Base-by-base conservation (phyloP, 176 grass and related monocot species). In the Areca catechu region DNA sequence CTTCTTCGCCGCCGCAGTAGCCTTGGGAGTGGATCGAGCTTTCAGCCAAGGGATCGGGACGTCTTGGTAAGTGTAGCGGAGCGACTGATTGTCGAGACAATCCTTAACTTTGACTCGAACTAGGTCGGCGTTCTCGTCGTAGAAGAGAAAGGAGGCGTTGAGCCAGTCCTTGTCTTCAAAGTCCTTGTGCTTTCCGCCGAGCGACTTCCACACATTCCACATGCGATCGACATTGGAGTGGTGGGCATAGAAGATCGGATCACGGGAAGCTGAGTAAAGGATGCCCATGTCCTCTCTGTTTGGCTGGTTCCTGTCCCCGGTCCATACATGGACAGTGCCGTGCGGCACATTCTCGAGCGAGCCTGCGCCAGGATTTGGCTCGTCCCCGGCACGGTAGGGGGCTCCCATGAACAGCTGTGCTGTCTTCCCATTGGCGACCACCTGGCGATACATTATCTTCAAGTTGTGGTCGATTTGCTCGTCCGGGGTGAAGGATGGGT, bases 111-210 rank as follows among this genome's bases (percentile, higher is more conserved):
- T 76, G 67, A 73, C 81, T 25, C 79, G 72, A 22, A 95, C 82
- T 4, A 62, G 62, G 54, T 86, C 82, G 0, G 81, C 81, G 1
- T 95, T 81, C 81, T 95, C 85, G 71, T 95, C 82, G 68, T 95
- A 95, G 85, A 95, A 95, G 16, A 76, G 62, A 76, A 95, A 95
- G 62, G 1, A 28, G 20, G 90, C 43, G 53, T 89, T 60, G 10
- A 95, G 82, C 90, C 90, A 95, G 76, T 95, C 90, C 1, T 37
- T 1, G 53, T 95, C 85, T 15, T 68, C 2, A 65, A 89, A 85
- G 77, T 75, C 73, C 20, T 14, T 15, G 74, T 76, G 69, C 49
- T 71, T 4, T 0, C 48, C 64, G 73, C 67, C 48, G n/a, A 77
- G 82, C 47, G 28, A 49, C 47, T 20, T 58, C 77, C 89, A 88